Percentiles rank a stretch among this genome's conserved stretches.
Conservation (phyloP, 371 early-diverging fungal species). For the Parasitella parasitica region DNA sequence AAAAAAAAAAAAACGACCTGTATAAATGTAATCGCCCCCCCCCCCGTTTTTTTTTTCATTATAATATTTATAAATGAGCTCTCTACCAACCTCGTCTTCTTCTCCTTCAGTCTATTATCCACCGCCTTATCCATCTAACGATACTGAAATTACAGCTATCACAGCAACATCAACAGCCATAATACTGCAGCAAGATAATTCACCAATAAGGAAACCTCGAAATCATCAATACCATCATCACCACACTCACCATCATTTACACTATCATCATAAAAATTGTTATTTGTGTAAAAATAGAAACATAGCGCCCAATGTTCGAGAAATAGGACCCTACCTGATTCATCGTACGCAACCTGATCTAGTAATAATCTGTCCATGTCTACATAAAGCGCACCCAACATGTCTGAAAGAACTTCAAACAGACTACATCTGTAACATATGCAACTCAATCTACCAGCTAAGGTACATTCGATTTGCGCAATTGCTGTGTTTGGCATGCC, state of each 20-base stretch:
- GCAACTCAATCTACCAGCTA: conserved; percentile 26
- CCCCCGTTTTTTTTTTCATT: not conserved
- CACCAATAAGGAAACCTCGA: not conserved
- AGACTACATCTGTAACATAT: conserved; percentile 18
- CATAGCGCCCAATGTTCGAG: not conserved
- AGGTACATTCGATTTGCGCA: conserved; percentile 14
- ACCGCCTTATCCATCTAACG: not conserved
- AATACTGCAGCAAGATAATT: not conserved
- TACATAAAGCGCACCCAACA: conserved; percentile 22
- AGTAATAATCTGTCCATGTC: conserved; percentile 18
- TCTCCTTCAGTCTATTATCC: not conserved
- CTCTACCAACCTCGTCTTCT: not conserved
- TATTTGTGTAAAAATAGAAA: conserved; percentile 1
- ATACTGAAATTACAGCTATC: not conserved
- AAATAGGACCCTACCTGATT: conserved; percentile 22
- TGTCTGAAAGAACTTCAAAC: conserved; percentile 18
- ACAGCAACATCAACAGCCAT: not conserved
- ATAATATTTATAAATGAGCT: not conserved
- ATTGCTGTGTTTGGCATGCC: conserved; percentile 17
- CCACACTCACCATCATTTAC: not conserved
- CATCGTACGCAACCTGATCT: conserved; percentile 13
- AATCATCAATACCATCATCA: not conserved
- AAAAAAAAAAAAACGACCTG: not conserved
- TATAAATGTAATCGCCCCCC: not conserved
- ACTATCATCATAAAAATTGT: not conserved